Evolutionary conservation across 352 stramenopile genomes (phyloP).

Genomic region (Pythium volutum): DNA sequence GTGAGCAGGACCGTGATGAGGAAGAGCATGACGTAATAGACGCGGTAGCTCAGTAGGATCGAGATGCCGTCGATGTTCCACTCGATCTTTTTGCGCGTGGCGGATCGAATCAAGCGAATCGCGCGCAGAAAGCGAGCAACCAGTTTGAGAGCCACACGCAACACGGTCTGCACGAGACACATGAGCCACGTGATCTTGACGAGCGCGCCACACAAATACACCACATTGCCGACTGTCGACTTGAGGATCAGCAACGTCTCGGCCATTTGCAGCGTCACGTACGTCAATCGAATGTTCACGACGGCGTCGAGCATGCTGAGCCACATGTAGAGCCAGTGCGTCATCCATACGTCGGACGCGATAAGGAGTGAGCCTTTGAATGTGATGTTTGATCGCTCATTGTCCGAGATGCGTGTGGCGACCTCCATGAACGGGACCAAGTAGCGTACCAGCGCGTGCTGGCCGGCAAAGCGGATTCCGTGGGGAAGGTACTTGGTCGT

Average conservation of each 20-base stretch:
- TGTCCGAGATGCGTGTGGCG: conserved; percentile 30
- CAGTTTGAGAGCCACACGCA: conserved; percentile 35
- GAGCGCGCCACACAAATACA: conserved; percentile 44
- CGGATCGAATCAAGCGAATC: conserved; percentile 32
- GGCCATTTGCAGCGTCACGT: conserved; percentile 36
- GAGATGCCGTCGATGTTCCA: conserved; percentile 46
- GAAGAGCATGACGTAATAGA: conserved; percentile 51
- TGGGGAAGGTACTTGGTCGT: conserved; percentile 41
- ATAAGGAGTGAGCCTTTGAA: conserved; percentile 54
- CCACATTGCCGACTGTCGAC: conserved; percentile 37
- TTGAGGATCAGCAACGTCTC: background rate
- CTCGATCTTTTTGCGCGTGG: conserved; percentile 34
- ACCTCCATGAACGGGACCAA: conserved; percentile 44
- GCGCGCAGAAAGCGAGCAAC: conserved; percentile 28
- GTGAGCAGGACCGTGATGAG: conserved; percentile 40
- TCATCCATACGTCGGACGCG: conserved; percentile 59
- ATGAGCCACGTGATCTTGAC: conserved; percentile 58
- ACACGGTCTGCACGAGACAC: conserved; percentile 41
- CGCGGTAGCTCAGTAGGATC: conserved; percentile 49
- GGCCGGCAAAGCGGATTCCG: conserved; percentile 30
- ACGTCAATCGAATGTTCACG: conserved; percentile 40
- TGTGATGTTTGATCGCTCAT: conserved; percentile 34
- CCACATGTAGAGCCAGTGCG: conserved; percentile 60
- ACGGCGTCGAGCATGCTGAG: conserved; percentile 51
- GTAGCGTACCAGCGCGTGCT: conserved; percentile 25